A percentile compares a stretch with the other conserved stretches of the same genome.
These are phyloP conservation scores for Penicillium cinerascens DNA, from an alignment of 495 filamentous ascomycete genomes.

Conservation along the genomic window DNA sequence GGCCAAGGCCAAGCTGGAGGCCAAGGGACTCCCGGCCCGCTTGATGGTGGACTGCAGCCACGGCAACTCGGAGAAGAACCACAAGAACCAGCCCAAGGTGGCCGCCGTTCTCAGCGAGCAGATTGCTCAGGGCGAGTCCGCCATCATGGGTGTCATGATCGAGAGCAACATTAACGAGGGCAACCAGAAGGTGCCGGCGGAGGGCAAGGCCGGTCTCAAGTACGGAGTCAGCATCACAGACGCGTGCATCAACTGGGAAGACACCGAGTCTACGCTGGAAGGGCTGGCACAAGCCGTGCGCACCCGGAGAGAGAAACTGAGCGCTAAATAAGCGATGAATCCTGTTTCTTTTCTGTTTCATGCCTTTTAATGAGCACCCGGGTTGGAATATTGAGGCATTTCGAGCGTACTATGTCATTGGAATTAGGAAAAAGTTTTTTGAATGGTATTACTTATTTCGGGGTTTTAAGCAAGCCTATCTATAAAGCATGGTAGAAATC, in stretches of 20 bases:
- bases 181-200: slow-evolving; percentile 84
- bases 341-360: slow-evolving; percentile 3
- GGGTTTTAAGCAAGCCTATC: neutral
- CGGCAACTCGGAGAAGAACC: slow-evolving; percentile 92
- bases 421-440: slow-evolving; percentile 16
- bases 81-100: slow-evolving; percentile 96
- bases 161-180: slow-evolving; percentile 96
- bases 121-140: slow-evolving; percentile 75
- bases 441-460: neutral
- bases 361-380: slow-evolving; percentile 9
- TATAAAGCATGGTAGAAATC: neutral
- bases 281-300: slow-evolving; percentile 78
- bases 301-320: slow-evolving; percentile 36
- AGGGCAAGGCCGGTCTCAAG: slow-evolving; percentile 85
- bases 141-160: slow-evolving; percentile 98
- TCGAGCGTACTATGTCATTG: slow-evolving; percentile 11
- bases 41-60: slow-evolving; percentile 99
- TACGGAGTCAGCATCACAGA: slow-evolving; percentile 98
- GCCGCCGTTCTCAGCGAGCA: slow-evolving; percentile 79
- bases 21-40: slow-evolving; percentile 63
- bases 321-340: slow-evolving; percentile 19
- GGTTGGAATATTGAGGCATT: slow-evolving; percentile 10
- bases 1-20: slow-evolving; percentile 65
- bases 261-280: slow-evolving; percentile 80
- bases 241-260: slow-evolving; percentile 93